These are phyloP conservation scores for Scedosporium dehoogii DNA, from an alignment of 2,329 filamentous ascomycete genomes.

Conservation along the genomic window DNA sequence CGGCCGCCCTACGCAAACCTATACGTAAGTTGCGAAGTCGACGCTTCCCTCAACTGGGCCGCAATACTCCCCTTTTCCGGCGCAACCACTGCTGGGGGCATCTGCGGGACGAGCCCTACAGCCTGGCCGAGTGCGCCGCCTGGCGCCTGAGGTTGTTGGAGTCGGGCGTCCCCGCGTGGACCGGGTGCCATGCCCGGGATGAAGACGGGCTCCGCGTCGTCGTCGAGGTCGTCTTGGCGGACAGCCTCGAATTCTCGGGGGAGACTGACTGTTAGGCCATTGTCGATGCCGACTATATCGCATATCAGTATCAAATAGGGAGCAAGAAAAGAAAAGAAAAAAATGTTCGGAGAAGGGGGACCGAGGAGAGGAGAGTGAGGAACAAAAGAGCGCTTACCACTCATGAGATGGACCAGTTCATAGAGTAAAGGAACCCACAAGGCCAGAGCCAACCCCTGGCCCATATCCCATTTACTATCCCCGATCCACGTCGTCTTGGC, in stretches of 20 bases:
- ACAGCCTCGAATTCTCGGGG: background rate
- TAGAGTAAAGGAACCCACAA: slow-evolving; percentile 3
- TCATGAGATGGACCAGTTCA: background rate
- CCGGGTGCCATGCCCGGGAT: background rate
- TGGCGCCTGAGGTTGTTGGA: background rate
- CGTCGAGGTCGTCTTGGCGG: background rate
- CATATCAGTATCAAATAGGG: background rate
- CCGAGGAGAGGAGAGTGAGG: background rate
- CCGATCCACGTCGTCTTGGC: background rate
- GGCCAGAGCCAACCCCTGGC: slow-evolving; percentile 2
- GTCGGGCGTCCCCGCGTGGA: background rate
- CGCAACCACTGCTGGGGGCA: background rate
- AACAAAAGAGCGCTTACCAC: background rate
- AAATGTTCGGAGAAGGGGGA: background rate
- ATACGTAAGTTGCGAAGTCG: background rate
- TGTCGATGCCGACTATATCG: background rate
- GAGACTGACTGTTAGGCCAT: background rate
- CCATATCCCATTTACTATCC: background rate
- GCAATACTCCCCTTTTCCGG: background rate
- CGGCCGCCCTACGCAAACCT: background rate
- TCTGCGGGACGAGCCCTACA: background rate
- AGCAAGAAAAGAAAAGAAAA: background rate
- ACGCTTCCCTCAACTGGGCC: background rate
- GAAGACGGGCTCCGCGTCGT: background rate
- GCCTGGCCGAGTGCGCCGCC: background rate